phyloP scores from a whole-genome alignment of 2,329 filamentous ascomycete species.

The Monosporascus sp. region DNA sequence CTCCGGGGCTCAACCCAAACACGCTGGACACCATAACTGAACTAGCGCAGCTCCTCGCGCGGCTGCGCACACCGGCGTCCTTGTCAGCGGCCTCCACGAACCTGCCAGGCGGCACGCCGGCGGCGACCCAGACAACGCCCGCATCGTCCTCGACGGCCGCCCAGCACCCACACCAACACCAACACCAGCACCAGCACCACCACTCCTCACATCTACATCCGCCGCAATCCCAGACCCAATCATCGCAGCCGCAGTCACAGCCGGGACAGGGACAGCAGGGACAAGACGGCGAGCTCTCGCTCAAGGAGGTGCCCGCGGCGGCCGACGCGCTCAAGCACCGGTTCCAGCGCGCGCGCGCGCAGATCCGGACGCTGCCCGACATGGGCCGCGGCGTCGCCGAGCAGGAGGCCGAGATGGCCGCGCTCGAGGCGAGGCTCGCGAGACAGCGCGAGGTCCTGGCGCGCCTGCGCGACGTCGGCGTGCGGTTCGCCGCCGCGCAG shows the following conservation, averaged over 20 bases:
- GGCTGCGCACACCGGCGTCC: conserved; percentile 48
- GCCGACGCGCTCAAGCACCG: conserved; percentile 77
- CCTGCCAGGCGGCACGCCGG: conserved; percentile 24
- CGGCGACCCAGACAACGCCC: conserved; percentile 21
- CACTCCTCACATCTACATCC: conserved; percentile 4
- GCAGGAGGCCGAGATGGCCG: conserved; percentile 65
- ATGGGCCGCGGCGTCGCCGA: conserved; percentile 61
- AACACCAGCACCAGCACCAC: conserved; percentile 7
- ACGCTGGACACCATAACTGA: conserved; percentile 82
- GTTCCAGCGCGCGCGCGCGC: conserved; percentile 69
- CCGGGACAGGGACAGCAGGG: conserved; percentile 29
- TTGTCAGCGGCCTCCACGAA: neutral
- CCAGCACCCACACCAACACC: conserved; percentile 6
- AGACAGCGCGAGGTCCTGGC: conserved; percentile 56
- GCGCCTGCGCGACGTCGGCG: conserved; percentile 46
- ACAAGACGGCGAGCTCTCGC: conserved; percentile 31
- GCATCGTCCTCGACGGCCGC: conserved; percentile 3
- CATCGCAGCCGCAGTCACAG: conserved; percentile 24
- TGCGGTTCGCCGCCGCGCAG: conserved; percentile 36
- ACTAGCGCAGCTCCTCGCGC: conserved; percentile 70
- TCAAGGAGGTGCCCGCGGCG: conserved; percentile 74
- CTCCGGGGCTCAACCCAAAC: conserved; percentile 68
- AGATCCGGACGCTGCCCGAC: conserved; percentile 63
- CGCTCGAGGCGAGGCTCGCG: conserved; percentile 59
- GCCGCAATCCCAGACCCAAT: conserved; percentile 14